Evolutionary conservation across 805 yeast species (phyloP), one percentile per base, ranked within the genome.

Genomic region (Pichia deserticola): DNA sequence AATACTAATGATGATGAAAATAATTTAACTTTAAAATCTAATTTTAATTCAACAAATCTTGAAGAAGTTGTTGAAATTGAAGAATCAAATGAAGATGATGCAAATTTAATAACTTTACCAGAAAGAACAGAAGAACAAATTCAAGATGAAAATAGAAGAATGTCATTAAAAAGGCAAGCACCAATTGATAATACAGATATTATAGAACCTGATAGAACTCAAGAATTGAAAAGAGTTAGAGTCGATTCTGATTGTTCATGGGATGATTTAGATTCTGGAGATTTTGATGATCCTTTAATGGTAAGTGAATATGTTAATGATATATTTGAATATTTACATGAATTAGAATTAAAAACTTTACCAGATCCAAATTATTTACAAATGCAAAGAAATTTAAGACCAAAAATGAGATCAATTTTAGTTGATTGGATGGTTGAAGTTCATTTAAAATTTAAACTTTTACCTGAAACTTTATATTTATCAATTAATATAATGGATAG

Each of bases 361-460:
- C 96, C 89, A 3, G 83, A 79, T 55, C 67, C 84, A n/a, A 76
- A 79, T 55, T 87, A 86, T 63, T 67, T 86, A 36, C 73, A 69
- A 53, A 75, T 80, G 66, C 86, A 83, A 63, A 75, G 77, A 45
- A 80, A 81, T 52, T 67, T 88, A 57, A 80, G 84, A 59, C 95
- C 96, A 50, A 78, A 81, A 53, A 85, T 86, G 86, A 77, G 97
- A 57, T 82, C 89, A 7, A 86, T 89, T 47, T 70, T 89, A 51
- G 88, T 89, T n/a, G 96, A 90, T 68, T 89, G 97, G 97, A 73
- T 89, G 57, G 88, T 88, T 10, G 95, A 88, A 63, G 90, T 89
- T 64, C 97, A 89, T 69, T 73, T 81, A 57, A 77, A 87, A 63
- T 89, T 89, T 67, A 77, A 90, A 56, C 75, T 90, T 54, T 73